phyloP scores from a whole-genome alignment of 2,329 filamentous ascomycete species.

The Arthrobotrys megalospora region DNA sequence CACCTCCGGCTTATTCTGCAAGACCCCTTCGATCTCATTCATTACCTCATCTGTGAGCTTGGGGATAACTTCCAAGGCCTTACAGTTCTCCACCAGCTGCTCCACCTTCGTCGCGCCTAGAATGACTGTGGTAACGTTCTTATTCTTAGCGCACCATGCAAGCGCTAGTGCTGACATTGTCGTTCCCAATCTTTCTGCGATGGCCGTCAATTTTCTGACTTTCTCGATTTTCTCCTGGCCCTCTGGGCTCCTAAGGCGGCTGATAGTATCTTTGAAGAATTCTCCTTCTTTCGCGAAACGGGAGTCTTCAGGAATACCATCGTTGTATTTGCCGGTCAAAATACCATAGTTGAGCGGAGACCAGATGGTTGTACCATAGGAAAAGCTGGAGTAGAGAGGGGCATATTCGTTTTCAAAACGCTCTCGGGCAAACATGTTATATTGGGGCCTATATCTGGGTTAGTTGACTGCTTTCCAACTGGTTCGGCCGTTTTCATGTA shows the following conservation, averaged over 20 bases:
- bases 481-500: background rate
- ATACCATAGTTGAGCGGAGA: conserved; percentile 73
- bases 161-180: conserved; percentile 72
- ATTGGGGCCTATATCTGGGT: conserved; percentile 69
- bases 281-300: conserved; percentile 74
- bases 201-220: conserved; percentile 72
- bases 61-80: conserved; percentile 69
- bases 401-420: conserved; percentile 76
- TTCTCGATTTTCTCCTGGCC: conserved; percentile 73
- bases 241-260: conserved; percentile 70
- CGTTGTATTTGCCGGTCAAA: conserved; percentile 77
- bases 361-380: conserved; percentile 69
- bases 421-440: conserved; percentile 76
- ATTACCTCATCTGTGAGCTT: conserved; percentile 69
- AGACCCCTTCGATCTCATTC: conserved; percentile 69
- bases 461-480: background rate
- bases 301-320: conserved; percentile 75
- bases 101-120: conserved; percentile 70
- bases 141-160: conserved; percentile 75
- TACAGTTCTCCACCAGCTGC: conserved; percentile 68
- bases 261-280: conserved; percentile 74
- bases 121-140: conserved; percentile 74
- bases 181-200: conserved; percentile 71
- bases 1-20: conserved; percentile 67
- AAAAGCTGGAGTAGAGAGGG: conserved; percentile 68